These are phyloP conservation scores for Boletus sp. DNA, from an alignment of 768 basidiomycete genomes.

Conservation along the genomic window DNA sequence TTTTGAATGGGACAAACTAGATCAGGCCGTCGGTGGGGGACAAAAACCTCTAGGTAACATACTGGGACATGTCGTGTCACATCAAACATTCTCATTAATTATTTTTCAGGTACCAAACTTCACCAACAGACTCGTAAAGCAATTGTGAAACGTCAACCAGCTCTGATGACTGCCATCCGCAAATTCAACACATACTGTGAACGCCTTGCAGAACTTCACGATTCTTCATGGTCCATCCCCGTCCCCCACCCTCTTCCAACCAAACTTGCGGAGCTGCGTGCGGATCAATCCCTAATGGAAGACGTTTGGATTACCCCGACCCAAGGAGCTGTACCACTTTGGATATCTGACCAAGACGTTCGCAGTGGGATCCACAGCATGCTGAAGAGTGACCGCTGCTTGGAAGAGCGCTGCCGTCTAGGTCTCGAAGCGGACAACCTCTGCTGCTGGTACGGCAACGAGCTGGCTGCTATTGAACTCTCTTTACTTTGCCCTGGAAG, in stretches of 20 bases:
- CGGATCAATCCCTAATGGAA: slow-evolving; percentile 26
- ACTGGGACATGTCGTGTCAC: too few species aligned
- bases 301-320: not conserved
- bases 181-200: slow-evolving; percentile 33
- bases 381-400: too few species aligned
- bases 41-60: too few species aligned
- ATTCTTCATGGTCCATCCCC: slow-evolving; percentile 29
- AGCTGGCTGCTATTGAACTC: slow-evolving; percentile 28
- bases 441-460: slow-evolving; percentile 34
- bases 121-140: too few species aligned
- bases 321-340: slow-evolving; percentile 26
- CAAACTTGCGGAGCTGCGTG: slow-evolving; percentile 18
- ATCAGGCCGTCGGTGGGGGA: too few species aligned
- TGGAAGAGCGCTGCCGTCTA: too few species aligned
- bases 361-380: not conserved
- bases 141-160: too few species aligned
- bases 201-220: slow-evolving; percentile 17
- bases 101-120: too few species aligned
- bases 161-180: too few species aligned
- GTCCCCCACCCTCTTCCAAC: slow-evolving; percentile 34
- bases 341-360: not conserved
- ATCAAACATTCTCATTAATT: too few species aligned
- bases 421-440: slow-evolving; percentile 26
- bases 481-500: not conserved
- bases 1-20: too few species aligned